A percentile compares a stretch with the other conserved stretches of the same genome.
Conservation (phyloP, 129 eudicot species). For the Silybum marianum region DNA sequence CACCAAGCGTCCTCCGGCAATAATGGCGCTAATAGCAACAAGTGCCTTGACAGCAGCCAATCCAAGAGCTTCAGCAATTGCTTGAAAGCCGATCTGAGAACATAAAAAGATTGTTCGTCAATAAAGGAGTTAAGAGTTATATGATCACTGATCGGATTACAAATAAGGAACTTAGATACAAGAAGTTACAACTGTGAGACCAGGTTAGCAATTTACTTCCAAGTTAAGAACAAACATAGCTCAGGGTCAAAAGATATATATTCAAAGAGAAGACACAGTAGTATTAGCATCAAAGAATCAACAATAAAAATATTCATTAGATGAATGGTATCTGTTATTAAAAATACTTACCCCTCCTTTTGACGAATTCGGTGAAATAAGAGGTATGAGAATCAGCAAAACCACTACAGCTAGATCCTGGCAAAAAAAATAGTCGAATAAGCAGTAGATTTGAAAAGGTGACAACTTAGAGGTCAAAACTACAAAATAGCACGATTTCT, state of each 20-base stretch:
- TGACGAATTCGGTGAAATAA: constrained; percentile 94
- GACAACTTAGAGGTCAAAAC: background rate
- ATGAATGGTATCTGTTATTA: constrained; percentile 4
- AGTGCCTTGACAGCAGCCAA: constrained; percentile 97
- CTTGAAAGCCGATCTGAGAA: constrained; percentile 92
- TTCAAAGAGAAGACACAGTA: background rate
- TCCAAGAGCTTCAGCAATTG: constrained; percentile 99
- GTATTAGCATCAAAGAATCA: constrained; percentile 15
- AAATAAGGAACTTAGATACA: constrained; percentile 14
- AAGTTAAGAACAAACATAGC: background rate
- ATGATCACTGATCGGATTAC: background rate
- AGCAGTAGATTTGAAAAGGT: constrained; percentile 4
- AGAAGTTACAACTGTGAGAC: constrained; percentile 2
- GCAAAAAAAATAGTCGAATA: constrained; percentile 3
- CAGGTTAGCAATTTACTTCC: constrained; percentile 4
- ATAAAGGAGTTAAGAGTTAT: background rate
- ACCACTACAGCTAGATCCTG: constrained; percentile 99
- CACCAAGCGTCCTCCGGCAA: constrained; percentile 99
- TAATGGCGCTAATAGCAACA: constrained; percentile 96
- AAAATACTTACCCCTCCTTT: constrained; percentile 89
- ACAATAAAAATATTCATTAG: constrained; percentile 1
- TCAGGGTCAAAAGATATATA: background rate
- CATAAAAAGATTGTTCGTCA: background rate
- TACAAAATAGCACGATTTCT: constrained; percentile 17
- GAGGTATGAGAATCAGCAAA: constrained; percentile 95